phyloP scores from a whole-genome alignment of 2,329 filamentous ascomycete species.

The Exophiala dermatitidis region DNA sequence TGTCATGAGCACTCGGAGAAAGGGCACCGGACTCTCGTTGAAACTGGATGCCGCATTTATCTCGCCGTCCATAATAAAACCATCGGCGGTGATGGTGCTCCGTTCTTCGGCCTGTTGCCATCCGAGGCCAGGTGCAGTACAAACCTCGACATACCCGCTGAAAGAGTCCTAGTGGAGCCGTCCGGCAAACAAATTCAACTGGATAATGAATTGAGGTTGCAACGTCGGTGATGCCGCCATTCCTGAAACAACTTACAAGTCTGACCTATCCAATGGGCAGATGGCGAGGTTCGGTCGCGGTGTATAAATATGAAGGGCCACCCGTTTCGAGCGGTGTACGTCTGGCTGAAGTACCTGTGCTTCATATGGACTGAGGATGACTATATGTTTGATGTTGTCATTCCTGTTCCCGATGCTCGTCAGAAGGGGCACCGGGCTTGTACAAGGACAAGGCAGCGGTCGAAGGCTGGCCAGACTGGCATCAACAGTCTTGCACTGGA shows the following conservation, averaged over 20 bases:
- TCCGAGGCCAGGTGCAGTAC: conserved; percentile 2
- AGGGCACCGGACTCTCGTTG: conserved; percentile 36
- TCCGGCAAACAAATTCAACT: conserved; percentile 61
- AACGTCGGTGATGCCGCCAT: conserved; percentile 7
- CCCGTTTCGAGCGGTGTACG: conserved; percentile 34
- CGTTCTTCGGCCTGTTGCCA: conserved; percentile 2
- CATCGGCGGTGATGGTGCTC: conserved; percentile 28
- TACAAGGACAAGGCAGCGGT: too few species aligned
- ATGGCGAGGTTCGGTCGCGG: conserved; percentile 38
- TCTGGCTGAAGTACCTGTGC: conserved; percentile 45
- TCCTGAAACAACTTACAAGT: conserved; percentile 38
- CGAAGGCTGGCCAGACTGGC: too few species aligned
- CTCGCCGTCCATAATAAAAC: conserved; percentile 18
- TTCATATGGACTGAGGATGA: conserved; percentile 57
- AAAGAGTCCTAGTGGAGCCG: conserved; percentile 56
- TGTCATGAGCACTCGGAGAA: conserved; percentile 34
- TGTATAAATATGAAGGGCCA: conserved; percentile 47
- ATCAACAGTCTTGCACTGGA: too few species aligned
- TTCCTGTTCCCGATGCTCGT: conserved; percentile 25
- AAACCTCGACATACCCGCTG: conserved; percentile 45
- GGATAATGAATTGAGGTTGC: conserved; percentile 28
- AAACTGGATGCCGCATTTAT: conserved; percentile 29
- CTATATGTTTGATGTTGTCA: conserved; percentile 29
- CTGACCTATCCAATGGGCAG: conserved; percentile 41
- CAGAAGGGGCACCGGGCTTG: too few species aligned